phyloP scores from a whole-genome alignment of 495 filamentous ascomycete genomes.

The Patellaria atrata region DNA sequence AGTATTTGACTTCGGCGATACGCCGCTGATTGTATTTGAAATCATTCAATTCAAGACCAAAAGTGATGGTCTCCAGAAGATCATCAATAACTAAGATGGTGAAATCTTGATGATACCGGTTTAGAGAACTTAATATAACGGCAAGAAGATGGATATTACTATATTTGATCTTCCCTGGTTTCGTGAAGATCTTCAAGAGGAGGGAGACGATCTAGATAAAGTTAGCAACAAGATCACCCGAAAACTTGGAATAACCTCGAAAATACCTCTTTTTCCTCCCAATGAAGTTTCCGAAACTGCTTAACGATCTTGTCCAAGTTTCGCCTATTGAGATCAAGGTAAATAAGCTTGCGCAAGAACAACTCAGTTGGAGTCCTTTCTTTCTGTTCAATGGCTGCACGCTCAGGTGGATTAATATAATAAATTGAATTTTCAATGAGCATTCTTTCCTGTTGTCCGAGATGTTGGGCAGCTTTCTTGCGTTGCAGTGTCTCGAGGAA shows the following conservation, averaged over 20 bases:
- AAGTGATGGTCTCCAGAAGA: slow-evolving; percentile 70
- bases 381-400: slow-evolving; percentile 90
- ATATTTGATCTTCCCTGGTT: slow-evolving; percentile 93
- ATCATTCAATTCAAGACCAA: slow-evolving; percentile 88
- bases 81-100: slow-evolving; percentile 79
- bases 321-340: slow-evolving; percentile 82
- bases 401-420: slow-evolving; percentile 88
- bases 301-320: slow-evolving; percentile 88
- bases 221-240: not conserved
- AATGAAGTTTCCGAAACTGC: slow-evolving; percentile 87
- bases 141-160: slow-evolving; percentile 92
- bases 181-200: slow-evolving; percentile 82
- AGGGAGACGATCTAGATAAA: slow-evolving; percentile 51
- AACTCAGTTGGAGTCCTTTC: slow-evolving; percentile 86
- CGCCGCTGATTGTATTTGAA: slow-evolving; percentile 97
- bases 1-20: slow-evolving; percentile 88
- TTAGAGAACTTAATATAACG: slow-evolving; percentile 74
- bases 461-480: slow-evolving; percentile 89
- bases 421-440: slow-evolving; percentile 97
- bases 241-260: too few species aligned
- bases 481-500: slow-evolving; percentile 91
- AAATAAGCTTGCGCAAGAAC: slow-evolving; percentile 83
- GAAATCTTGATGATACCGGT: slow-evolving; percentile 85
- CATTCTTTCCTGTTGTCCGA: slow-evolving; percentile 94
- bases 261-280: slow-evolving; percentile 77